Conservation (phyloP, 2,329 filamentous ascomycete species). For the Stagonosporopsis rhizophila region DNA sequence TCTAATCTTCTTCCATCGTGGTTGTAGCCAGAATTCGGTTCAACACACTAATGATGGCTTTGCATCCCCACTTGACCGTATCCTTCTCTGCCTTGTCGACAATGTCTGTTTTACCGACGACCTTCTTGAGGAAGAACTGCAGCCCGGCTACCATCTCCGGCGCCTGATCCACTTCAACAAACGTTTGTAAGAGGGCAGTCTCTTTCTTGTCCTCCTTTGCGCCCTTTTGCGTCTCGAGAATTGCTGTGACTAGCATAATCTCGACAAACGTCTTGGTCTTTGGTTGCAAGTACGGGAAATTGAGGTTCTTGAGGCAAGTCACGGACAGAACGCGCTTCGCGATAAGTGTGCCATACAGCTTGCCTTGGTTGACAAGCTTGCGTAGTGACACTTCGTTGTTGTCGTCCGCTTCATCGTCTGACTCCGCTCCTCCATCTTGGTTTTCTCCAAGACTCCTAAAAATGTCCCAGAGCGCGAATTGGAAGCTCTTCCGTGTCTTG, state of each 20-base stretch:
- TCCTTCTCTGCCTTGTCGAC: constrained; percentile 59
- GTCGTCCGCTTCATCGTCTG: constrained; percentile 62
- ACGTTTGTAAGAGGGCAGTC: constrained; percentile 68
- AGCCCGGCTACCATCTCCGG: constrained; percentile 75
- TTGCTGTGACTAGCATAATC: constrained; percentile 76
- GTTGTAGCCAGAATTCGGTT: constrained; percentile 43
- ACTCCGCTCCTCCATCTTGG: constrained; percentile 67
- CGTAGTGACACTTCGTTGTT: constrained; percentile 59
- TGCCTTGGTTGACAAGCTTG: constrained; percentile 71
- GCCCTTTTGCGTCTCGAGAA: constrained; percentile 69
- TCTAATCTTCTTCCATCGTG: constrained; percentile 49
- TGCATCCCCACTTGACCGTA: constrained; percentile 56
- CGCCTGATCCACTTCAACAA: constrained; percentile 68
- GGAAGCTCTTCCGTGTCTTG: constrained; percentile 81
- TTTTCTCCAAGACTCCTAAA: constrained; percentile 86
- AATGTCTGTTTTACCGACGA: constrained; percentile 70
- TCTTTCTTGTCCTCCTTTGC: constrained; percentile 59
- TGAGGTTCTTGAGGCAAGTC: constrained; percentile 71
- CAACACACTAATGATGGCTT: constrained; percentile 48
- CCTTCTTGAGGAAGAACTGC: constrained; percentile 80
- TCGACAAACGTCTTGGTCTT: constrained; percentile 83
- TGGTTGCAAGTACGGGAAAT: constrained; percentile 77
- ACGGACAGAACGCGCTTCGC: constrained; percentile 66
- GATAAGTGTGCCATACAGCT: constrained; percentile 69
- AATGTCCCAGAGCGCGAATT: constrained; percentile 84